These are phyloP conservation scores for Intubia oerlemansii DNA, from an alignment of 2,329 filamentous ascomycete genomes.

Conservation along the genomic window DNA sequence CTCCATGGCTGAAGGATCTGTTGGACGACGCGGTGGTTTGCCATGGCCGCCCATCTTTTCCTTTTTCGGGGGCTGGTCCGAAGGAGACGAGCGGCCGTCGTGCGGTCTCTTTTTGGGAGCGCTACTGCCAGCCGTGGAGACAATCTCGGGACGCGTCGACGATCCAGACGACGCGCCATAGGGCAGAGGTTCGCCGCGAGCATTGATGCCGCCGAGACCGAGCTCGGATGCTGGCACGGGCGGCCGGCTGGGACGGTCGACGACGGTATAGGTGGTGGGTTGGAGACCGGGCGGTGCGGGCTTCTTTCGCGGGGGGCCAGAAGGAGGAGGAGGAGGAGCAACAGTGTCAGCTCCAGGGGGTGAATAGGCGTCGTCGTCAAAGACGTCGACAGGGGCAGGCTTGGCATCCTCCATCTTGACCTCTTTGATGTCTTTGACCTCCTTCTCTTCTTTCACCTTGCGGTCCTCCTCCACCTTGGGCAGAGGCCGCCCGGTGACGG, in stretches of 20 bases:
- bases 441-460: not conserved
- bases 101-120: constrained; percentile 20
- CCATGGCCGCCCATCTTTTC: constrained; percentile 11
- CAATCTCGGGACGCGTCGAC: constrained; percentile 16
- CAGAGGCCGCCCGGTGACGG: not conserved
- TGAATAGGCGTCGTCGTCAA: constrained; percentile 5
- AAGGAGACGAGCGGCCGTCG: constrained; percentile 12
- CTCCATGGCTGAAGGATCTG: constrained; percentile 30
- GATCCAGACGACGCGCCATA: constrained; percentile 6
- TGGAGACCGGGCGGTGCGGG: constrained; percentile 6
- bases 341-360: constrained; percentile 6
- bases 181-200: constrained; percentile 11
- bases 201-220: constrained; percentile 11
- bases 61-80: constrained; percentile 17
- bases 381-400: not conserved
- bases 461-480: constrained; percentile 1
- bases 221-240: constrained; percentile 3
- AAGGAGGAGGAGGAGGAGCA: not conserved
- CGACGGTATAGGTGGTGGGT: constrained; percentile 6
- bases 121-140: constrained; percentile 15
- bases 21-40: constrained; percentile 11
- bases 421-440: not conserved
- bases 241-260: constrained; percentile 3
- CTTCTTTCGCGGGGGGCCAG: constrained; percentile 3
- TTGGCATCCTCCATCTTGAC: not conserved